Base-by-base conservation (phyloP, 257 asterid genomes). In the Fraxinus anomala region DNA sequence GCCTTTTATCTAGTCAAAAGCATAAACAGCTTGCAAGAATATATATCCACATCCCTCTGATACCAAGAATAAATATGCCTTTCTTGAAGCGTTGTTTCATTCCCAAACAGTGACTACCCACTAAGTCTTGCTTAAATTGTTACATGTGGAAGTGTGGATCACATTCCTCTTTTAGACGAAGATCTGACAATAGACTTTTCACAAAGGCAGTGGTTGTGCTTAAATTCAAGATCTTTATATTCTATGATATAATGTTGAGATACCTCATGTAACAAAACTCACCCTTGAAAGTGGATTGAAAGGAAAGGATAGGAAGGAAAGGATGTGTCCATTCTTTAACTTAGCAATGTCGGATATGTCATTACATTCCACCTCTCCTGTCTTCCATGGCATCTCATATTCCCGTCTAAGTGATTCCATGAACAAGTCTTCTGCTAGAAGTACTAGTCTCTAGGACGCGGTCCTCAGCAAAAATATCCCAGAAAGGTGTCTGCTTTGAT, bases 41-140 rank as follows among this genome's bases (percentile, higher is more conserved):
- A 81, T 51, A 61, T 40, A 67, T 59, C 75, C 54, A 17, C 31
- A 19, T 49, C 47, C 16, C 69, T 63, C 33, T 24, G 33, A 63
- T 24, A 16, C 73, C 66, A 66, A 8, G 5, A 61, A n/a, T 42
- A 78, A 21, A 68, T 56, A 30, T 70, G 66, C 83, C 65, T 81
- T 81, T 19, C 86, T 70, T 77, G 79, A 80, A 69, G 16, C 77
- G 68, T 80, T 37, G 85, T 83, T 80, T 61, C 83, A 78, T 82
- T 84, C 88, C 74, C 80, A n/a, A 77, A 73, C 30, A 73, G 75
- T 61, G 10, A 61, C 31, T 23, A 61, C 68, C 68, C 3, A 63
- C 68, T 7, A 0, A 23, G 24, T 61, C 30, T 21, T 61, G 68
- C 68, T 61, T 61, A 39, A 61, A 61, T 23, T 63, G 26, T 19